These are phyloP conservation scores for Benincasa hispida DNA, from an alignment of 306 rosid genomes.

Conservation along the genomic window DNA sequence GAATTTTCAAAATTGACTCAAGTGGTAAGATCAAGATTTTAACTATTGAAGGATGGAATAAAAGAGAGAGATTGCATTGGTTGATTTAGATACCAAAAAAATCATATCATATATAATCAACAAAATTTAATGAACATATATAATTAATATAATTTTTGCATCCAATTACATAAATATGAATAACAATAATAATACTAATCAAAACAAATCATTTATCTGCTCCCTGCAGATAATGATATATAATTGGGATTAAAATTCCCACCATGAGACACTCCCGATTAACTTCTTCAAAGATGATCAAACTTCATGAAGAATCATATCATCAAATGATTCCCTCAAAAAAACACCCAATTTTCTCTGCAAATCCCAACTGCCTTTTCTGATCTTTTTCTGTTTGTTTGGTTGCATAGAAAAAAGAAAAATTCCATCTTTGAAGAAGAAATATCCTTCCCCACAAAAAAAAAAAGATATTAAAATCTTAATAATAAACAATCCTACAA, in stretches of 20 bases:
- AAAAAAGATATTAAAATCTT: not conserved
- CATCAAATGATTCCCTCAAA: not conserved
- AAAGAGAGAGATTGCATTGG: not conserved
- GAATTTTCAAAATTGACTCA: too few species aligned
- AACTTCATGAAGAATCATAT: not conserved
- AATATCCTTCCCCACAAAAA: not conserved
- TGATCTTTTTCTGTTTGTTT: not conserved
- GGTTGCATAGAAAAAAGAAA: not conserved
- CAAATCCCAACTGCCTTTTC: not conserved
- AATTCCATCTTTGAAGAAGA: not conserved
- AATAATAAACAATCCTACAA: not conserved
- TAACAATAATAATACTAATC: not conserved
- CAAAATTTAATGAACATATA: not conserved
- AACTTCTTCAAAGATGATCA: not conserved
- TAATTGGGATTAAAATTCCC: not conserved
- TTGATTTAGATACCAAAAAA: not conserved
- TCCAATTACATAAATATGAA: not conserved
- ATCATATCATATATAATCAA: not conserved
- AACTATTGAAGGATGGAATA: not conserved
- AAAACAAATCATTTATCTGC: not conserved
- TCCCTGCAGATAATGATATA: not conserved
- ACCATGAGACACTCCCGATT: not conserved
- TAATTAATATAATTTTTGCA: not conserved
- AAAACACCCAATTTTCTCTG: not conserved
- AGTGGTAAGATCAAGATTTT: too few species aligned